Evolutionary conservation across 1,284 basidiomycete species (phyloP).

Genomic region (Pholiota adiposa): DNA sequence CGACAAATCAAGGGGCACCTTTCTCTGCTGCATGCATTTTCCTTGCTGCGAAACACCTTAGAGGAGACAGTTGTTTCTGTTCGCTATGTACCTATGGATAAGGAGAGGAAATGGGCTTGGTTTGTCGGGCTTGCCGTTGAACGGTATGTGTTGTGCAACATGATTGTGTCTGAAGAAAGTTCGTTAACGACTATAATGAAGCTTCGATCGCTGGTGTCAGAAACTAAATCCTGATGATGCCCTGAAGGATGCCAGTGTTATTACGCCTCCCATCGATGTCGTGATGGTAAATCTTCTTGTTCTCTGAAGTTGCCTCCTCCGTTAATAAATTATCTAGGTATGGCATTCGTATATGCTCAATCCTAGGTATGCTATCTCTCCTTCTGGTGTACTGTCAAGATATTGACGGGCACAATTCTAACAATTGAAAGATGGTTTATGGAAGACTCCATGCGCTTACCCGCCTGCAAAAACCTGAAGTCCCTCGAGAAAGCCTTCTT

Average conservation of each 20-base stretch:
- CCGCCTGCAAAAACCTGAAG: constrained; percentile 26
- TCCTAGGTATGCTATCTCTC: constrained; percentile 34
- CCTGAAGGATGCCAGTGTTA: constrained; percentile 24
- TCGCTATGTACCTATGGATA: constrained; percentile 26
- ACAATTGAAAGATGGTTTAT: constrained; percentile 39
- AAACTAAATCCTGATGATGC: constrained; percentile 16
- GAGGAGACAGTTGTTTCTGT: constrained; percentile 20
- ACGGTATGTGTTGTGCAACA: constrained; percentile 25
- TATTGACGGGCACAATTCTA: not conserved
- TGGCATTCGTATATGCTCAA: constrained; percentile 57
- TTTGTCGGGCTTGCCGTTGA: constrained; percentile 41
- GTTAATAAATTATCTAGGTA: constrained; percentile 23
- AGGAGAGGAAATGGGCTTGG: constrained; percentile 36
- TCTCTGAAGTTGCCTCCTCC: not conserved
- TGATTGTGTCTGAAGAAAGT: not conserved
- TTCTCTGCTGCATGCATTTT: constrained; percentile 32
- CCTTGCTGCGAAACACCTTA: constrained; percentile 28
- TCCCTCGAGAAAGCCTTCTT: constrained; percentile 26
- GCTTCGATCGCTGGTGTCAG: constrained; percentile 37
- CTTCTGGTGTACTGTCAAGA: not conserved
- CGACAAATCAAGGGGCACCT: constrained; percentile 34
- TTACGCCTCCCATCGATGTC: constrained; percentile 49
- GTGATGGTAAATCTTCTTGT: constrained; percentile 37
- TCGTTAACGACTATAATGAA: constrained; percentile 16
- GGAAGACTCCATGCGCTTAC: constrained; percentile 42